phyloP scores from a whole-genome alignment of 306 rosid genomes.

The Glycine tomentella region DNA sequence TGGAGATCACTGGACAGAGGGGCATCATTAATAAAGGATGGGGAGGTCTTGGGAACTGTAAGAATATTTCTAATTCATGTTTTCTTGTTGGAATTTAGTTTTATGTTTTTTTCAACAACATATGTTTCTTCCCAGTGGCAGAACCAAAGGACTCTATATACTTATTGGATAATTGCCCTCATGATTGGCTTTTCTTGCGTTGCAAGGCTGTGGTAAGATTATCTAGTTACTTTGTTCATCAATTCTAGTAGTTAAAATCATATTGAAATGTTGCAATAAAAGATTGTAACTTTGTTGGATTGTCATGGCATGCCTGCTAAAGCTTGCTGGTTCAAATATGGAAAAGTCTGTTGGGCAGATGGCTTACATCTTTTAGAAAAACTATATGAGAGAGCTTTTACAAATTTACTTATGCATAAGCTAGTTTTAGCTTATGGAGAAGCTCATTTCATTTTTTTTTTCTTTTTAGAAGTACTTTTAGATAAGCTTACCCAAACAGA shows the following conservation, averaged over 20 bases:
- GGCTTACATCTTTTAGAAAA: too few relatives aligned
- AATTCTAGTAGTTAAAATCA: conserved; percentile 22
- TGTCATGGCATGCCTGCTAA: neutral
- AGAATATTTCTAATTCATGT: conserved; percentile 44
- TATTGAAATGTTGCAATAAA: conserved; percentile 8
- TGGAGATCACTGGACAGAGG: conserved; percentile 88
- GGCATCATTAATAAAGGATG: conserved; percentile 99
- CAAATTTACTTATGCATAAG: too few relatives aligned
- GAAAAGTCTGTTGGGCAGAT: conserved; percentile 3
- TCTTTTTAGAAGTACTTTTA: too few relatives aligned
- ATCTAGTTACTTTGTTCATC: conserved; percentile 31
- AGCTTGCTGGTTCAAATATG: conserved; percentile 18
- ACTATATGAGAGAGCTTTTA: too few relatives aligned
- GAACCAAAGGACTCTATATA: conserved; percentile 85
- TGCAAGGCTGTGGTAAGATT: conserved; percentile 99
- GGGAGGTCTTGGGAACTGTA: conserved; percentile 99
- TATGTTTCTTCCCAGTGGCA: conserved; percentile 74
- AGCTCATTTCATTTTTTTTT: too few relatives aligned
- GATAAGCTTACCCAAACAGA: too few relatives aligned
- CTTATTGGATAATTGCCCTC: conserved; percentile 89
- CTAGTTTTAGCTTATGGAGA: too few relatives aligned
- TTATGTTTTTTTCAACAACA: conserved; percentile 37
- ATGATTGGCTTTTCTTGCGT: conserved; percentile 96
- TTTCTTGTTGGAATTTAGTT: conserved; percentile 10
- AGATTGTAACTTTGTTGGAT: neutral